phyloP scores from a whole-genome alignment of 345 rosid species.

The Abelmoschus esculentus region DNA sequence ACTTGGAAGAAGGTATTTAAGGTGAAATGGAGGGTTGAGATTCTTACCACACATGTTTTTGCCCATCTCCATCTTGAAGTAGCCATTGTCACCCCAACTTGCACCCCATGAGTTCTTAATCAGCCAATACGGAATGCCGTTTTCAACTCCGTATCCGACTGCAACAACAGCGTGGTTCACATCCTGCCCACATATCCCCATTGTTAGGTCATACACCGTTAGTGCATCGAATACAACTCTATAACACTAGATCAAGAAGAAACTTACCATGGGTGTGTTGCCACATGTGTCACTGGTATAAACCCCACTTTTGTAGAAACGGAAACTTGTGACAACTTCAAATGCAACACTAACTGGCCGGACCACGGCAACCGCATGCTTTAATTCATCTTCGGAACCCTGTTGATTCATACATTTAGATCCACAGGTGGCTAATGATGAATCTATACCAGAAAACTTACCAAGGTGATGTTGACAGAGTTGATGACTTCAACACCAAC shows the following conservation, averaged over 20 bases:
- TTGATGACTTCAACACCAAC: constrained; percentile 58
- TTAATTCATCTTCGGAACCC: constrained; percentile 90
- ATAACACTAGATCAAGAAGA: no score
- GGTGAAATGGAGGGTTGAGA: neutral
- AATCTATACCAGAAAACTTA: constrained; percentile 11
- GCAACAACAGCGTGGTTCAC: constrained; percentile 98
- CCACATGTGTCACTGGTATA: constrained; percentile 72
- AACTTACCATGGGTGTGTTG: constrained; percentile 55
- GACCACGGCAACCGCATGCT: constrained; percentile 81
- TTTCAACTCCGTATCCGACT: constrained; percentile 86
- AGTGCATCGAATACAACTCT: no score
- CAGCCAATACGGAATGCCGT: constrained; percentile 79
- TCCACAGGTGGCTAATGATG: neutral
- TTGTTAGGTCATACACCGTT: neutral
- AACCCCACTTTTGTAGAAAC: constrained; percentile 73
- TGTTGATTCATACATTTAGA: constrained; percentile 20
- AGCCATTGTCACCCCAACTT: constrained; percentile 72
- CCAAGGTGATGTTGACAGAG: constrained; percentile 87
- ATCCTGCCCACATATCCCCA: constrained; percentile 42
- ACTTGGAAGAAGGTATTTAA: neutral
- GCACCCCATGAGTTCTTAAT: constrained; percentile 93
- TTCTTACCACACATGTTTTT: constrained; percentile 96
- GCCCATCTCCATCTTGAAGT: constrained; percentile 95
- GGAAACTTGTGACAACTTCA: constrained; percentile 59
- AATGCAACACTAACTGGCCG: constrained; percentile 95